Evolutionary conservation across 1,139 yeast species (phyloP).

Genomic region (Yamadazyma epiphylla): DNA sequence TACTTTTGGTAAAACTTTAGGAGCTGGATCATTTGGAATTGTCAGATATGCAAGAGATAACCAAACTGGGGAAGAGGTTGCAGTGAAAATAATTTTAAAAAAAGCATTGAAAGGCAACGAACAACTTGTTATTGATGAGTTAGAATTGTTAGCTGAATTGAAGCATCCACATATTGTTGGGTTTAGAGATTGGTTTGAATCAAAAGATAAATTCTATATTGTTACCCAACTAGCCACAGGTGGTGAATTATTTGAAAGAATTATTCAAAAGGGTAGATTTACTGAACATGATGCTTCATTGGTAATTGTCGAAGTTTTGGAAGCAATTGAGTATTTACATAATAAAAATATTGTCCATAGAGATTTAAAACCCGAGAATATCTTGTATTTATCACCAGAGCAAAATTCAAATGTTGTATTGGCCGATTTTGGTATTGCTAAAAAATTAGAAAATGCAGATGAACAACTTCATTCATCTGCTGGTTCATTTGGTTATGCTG

Average conservation of each 20-base stretch:
- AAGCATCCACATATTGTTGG: constrained; percentile 80
- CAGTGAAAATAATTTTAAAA: constrained; percentile 80
- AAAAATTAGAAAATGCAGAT: constrained; percentile 52
- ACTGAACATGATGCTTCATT: constrained; percentile 81
- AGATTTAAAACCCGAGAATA: constrained; percentile 87
- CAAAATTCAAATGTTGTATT: constrained; percentile 67
- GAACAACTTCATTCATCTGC: constrained; percentile 76
- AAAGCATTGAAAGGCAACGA: constrained; percentile 78
- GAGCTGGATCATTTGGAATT: constrained; percentile 91
- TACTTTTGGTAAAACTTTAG: constrained; percentile 73
- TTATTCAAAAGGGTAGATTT: constrained; percentile 69
- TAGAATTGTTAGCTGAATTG: constrained; percentile 60
- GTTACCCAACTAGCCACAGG: constrained; percentile 84
- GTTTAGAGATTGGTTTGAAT: constrained; percentile 86
- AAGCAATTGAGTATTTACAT: constrained; percentile 75
- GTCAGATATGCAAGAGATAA: constrained; percentile 71
- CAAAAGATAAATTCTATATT: constrained; percentile 70
- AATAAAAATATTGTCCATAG: constrained; percentile 76
- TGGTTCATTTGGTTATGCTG: constrained; percentile 91
- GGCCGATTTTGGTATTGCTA: constrained; percentile 94
- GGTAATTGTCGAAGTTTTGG: constrained; percentile 65
- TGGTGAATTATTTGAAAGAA: constrained; percentile 86
- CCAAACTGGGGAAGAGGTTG: constrained; percentile 66
- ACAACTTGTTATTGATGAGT: constrained; percentile 68
- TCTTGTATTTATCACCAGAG: constrained; percentile 55